phyloP scores from a whole-genome alignment of 106 monocot species.

The Platanthera zijinensis region DNA sequence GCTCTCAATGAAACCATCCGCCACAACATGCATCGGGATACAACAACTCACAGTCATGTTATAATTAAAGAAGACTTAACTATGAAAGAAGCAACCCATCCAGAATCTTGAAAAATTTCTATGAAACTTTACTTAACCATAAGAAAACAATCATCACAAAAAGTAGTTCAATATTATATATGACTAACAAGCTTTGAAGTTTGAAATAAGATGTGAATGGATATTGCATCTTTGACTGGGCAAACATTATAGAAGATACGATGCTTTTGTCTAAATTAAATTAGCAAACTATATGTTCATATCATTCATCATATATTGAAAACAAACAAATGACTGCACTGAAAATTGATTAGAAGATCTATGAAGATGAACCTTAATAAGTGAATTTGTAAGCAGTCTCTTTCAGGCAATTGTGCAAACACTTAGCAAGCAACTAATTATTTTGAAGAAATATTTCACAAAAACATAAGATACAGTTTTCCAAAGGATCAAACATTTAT shows the following conservation, averaged over 20 bases:
- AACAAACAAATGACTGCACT: too few species aligned
- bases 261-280: too few species aligned
- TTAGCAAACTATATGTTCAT: too few species aligned
- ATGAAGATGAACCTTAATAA: too few species aligned
- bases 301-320: not conserved
- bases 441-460: too few species aligned
- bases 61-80: not conserved
- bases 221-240: not conserved
- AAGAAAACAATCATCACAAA: not conserved
- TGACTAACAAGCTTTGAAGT: not conserved
- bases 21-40: slow-evolving; percentile 98
- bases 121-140: not conserved
- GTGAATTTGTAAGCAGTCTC: too few species aligned
- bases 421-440: too few species aligned
- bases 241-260: not conserved
- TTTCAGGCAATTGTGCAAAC: too few species aligned
- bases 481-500: too few species aligned
- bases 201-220: not conserved
- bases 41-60: slow-evolving; percentile 78
- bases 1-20: slow-evolving; percentile 90
- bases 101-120: not conserved
- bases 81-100: not conserved
- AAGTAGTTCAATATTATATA: not conserved
- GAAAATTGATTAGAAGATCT: too few species aligned
- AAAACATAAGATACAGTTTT: too few species aligned